phyloP scores from a whole-genome alignment of 768 basidiomycete species.

The Cantharellus cinnabarinus region DNA sequence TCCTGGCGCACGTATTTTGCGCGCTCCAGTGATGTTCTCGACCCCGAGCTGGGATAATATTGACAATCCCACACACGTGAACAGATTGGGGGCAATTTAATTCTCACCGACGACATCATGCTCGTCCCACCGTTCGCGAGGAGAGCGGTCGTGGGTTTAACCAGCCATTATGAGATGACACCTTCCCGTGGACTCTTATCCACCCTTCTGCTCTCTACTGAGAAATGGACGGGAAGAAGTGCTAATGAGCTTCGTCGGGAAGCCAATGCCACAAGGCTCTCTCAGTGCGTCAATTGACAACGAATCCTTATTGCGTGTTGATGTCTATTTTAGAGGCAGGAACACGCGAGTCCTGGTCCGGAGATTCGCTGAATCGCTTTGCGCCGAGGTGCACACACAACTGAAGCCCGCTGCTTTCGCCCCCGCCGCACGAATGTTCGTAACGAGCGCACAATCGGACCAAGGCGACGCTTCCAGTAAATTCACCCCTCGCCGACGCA shows the following conservation, averaged over 20 bases:
- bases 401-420: not conserved
- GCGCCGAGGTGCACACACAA: no score
- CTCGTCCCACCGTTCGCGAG: no score
- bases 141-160: no score
- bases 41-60: no score
- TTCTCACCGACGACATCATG: no score
- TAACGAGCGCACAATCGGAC: not conserved
- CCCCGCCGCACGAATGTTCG: not conserved
- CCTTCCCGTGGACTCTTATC: slow-evolving; percentile 19
- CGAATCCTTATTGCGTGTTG: slow-evolving; percentile 1
- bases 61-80: no score
- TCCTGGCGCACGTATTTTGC: no score
- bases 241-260: slow-evolving; percentile 31
- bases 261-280: slow-evolving; percentile 33
- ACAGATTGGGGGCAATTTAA: no score
- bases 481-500: slow-evolving; percentile 4
- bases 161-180: no score
- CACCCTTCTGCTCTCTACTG: slow-evolving; percentile 37
- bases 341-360: no score
- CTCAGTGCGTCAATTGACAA: slow-evolving; percentile 21
- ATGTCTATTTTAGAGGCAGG: not conserved
- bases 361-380: no score
- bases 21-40: no score
- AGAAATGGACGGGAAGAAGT: slow-evolving; percentile 29
- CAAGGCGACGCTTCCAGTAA: not conserved